Evolutionary conservation across 306 rosid genomes (phyloP).

Genomic region (Citrullus colocynthis): DNA sequence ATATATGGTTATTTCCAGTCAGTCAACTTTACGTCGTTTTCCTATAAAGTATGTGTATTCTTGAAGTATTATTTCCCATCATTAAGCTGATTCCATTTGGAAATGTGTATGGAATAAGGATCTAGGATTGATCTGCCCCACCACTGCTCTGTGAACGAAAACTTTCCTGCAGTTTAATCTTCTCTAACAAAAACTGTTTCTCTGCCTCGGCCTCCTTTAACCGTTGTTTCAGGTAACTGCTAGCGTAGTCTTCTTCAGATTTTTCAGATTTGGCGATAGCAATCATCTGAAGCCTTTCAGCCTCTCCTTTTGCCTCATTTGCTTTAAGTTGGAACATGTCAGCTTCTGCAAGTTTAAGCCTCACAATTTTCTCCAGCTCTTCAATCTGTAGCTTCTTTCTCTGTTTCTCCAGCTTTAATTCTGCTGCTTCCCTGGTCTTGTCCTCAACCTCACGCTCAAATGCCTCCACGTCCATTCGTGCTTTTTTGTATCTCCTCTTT

Average conservation of each 20-base stretch:
- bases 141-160: slow-evolving; percentile 64
- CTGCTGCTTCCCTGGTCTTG: slow-evolving; percentile 77
- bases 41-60: neutral
- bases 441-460: slow-evolving; percentile 87
- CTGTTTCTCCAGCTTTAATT: slow-evolving; percentile 71
- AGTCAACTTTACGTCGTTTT: neutral
- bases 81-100: neutral
- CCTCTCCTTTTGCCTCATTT: slow-evolving; percentile 91
- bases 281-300: slow-evolving; percentile 85
- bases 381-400: slow-evolving; percentile 79
- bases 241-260: slow-evolving; percentile 92
- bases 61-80: neutral
- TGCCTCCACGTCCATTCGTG: slow-evolving; percentile 71
- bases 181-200: slow-evolving; percentile 90
- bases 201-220: slow-evolving; percentile 94
- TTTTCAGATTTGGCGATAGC: slow-evolving; percentile 89
- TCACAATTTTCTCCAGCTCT: slow-evolving; percentile 88
- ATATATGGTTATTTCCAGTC: neutral
- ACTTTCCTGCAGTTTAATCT: slow-evolving; percentile 89
- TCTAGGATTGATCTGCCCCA: slow-evolving; percentile 66
- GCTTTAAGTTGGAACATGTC: slow-evolving; percentile 97
- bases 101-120: slow-evolving; percentile 29
- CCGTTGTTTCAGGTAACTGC: slow-evolving; percentile 73
- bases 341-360: slow-evolving; percentile 92
- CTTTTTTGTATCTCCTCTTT: slow-evolving; percentile 87